Base-by-base conservation (phyloP, 2,329 filamentous ascomycete species). In the Aulographum hederae region DNA sequence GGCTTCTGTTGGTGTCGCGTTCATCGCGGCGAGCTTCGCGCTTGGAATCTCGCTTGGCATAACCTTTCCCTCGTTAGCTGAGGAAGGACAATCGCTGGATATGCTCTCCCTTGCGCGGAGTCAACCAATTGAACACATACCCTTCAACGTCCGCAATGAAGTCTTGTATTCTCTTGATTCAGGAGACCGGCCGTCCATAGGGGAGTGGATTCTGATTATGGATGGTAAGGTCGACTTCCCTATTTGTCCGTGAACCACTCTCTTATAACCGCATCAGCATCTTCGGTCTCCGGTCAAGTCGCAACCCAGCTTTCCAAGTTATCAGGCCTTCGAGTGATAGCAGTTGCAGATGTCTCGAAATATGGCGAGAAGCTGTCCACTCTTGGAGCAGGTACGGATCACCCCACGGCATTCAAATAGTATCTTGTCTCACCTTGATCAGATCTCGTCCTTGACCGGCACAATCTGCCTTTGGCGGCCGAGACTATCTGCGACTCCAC, bases 171-270 rank as follows among this genome's bases (percentile, higher is more conserved):
- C 63, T 1, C 67, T 76, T 4, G 39, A 46, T 0, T 43, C 54
- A 1, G 42, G 47, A 0, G 72, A 78, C 38, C 56, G 71, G 6
- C 65, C 71, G 1, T 56, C 57, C 26, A 41, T 52, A 0, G 75
- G 73, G 0, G 77, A 84, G 37, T 82, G 74, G 67, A 52, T 84
- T 25, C 70, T 69, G 2, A 68, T 84, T 29, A 84, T 78, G 77
- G 78, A 78, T 33, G 34, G 34, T n/a, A n/a, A n/a, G n/a, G n/a
- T n/a, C n/a, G n/a, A n/a, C n/a, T n/a, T n/a, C n/a, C n/a, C n/a
- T n/a, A n/a, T n/a, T n/a, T n/a, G n/a, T n/a, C n/a, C n/a, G n/a
- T n/a, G n/a, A n/a, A n/a, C n/a, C n/a, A n/a, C n/a, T n/a, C n/a
- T n/a, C n/a, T n/a, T n/a, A n/a, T n/a, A n/a, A n/a, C n/a, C n/a